Conservation (phyloP, 768 basidiomycete genomes). For the Calocybe indica region DNA sequence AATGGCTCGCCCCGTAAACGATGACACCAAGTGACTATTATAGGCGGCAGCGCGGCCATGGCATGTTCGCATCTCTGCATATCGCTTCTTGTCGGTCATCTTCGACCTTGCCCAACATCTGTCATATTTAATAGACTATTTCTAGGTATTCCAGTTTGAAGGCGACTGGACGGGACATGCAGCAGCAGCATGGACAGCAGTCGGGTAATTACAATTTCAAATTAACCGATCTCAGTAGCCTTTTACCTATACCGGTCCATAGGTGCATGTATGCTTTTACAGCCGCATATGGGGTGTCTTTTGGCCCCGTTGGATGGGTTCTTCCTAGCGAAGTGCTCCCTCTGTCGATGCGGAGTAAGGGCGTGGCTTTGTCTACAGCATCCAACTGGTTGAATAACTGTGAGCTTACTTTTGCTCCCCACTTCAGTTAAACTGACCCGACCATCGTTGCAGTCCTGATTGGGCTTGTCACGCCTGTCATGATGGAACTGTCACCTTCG, state of each 20-base stretch:
- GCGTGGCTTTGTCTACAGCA: constrained; percentile 78
- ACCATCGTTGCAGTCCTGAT: constrained; percentile 55
- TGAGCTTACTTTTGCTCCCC: constrained; percentile 19
- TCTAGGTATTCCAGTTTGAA: constrained; percentile 42
- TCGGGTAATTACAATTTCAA: constrained; percentile 37
- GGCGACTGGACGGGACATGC: constrained; percentile 54
- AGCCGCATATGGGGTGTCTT: constrained; percentile 68
- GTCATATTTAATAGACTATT: not conserved
- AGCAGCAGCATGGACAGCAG: constrained; percentile 61
- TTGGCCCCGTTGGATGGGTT: constrained; percentile 81
- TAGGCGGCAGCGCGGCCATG: constrained; percentile 61
- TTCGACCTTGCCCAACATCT: not conserved
- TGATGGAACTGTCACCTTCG: constrained; percentile 59
- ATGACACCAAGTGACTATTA: too few relatives aligned
- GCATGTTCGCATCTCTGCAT: constrained; percentile 57
- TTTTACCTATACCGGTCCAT: not conserved
- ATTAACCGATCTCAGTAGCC: not conserved
- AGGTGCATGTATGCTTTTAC: constrained; percentile 74
- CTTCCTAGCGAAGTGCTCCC: constrained; percentile 83
- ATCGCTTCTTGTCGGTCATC: constrained; percentile 46
- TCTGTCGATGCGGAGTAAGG: constrained; percentile 70
- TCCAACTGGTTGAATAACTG: constrained; percentile 88
- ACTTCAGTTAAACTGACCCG: not conserved
- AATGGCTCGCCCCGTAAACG: too few relatives aligned
- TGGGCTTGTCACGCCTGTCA: constrained; percentile 64